phyloP scores from a whole-genome alignment of 2,329 filamentous ascomycete species.

The Aureobasidium zeae region DNA sequence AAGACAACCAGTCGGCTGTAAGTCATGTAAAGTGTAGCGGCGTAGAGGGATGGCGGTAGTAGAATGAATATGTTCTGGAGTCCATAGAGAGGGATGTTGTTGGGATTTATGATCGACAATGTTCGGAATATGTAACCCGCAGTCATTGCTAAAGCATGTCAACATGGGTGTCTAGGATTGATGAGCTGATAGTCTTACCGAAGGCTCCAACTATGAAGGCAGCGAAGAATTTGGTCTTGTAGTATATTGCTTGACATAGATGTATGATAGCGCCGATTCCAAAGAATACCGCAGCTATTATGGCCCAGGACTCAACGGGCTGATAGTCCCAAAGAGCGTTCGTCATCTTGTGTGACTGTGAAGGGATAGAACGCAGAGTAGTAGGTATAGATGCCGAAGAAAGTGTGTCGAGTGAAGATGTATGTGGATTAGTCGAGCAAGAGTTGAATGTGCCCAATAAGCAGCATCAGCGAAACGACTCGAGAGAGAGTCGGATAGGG shows the following conservation, averaged over 20 bases:
- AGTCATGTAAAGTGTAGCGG: neutral
- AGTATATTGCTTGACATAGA: neutral
- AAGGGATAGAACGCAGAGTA: too few relatives aligned
- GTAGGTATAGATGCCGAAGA: too few relatives aligned
- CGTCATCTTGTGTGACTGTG: too few relatives aligned
- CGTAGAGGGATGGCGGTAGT: neutral
- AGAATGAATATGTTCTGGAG: slow-evolving; percentile 2
- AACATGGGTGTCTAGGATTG: neutral
- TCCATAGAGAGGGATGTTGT: neutral
- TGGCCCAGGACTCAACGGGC: neutral
- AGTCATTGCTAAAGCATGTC: neutral
- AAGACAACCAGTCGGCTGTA: neutral
- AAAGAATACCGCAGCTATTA: neutral
- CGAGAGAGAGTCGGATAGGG: too few relatives aligned
- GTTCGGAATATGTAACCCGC: neutral
- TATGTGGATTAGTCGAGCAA: too few relatives aligned
- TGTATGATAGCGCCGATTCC: neutral
- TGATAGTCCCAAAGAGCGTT: neutral
- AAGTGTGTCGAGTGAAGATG: too few relatives aligned
- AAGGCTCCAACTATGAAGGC: neutral
- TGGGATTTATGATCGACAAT: neutral
- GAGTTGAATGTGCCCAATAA: too few relatives aligned
- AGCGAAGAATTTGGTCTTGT: neutral
- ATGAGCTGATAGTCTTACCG: neutral
- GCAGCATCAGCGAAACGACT: too few relatives aligned